phyloP scores from a whole-genome alignment of 2,329 filamentous ascomycete species.

The Hypocrella siamensis region DNA sequence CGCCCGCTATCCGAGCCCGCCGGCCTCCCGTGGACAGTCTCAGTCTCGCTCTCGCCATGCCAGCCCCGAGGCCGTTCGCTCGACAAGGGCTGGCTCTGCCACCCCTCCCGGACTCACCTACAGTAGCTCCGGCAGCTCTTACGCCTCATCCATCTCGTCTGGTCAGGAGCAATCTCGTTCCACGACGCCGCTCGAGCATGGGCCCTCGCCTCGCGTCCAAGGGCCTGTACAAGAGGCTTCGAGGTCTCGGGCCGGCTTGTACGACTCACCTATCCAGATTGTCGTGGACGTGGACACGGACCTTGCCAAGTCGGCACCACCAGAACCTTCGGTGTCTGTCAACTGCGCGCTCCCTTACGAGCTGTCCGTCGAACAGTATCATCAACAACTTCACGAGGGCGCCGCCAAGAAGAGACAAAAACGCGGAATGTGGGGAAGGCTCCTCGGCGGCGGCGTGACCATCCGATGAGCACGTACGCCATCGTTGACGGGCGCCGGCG shows the following conservation, averaged over 20 bases:
- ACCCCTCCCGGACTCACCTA: conserved; percentile 33
- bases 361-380: conserved; percentile 35
- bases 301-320: conserved; percentile 18
- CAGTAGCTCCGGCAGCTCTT: conserved; percentile 33
- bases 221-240: conserved; percentile 10
- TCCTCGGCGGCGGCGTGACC: conserved; percentile 30
- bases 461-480: conserved; percentile 15
- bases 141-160: conserved; percentile 30
- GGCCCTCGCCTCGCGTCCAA: conserved; percentile 26
- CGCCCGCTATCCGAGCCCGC: conserved; percentile 28
- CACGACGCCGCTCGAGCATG: conserved; percentile 34
- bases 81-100: conserved; percentile 19
- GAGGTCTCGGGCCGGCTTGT: conserved; percentile 22
- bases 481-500: background rate
- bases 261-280: conserved; percentile 33
- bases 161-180: conserved; percentile 31
- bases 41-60: conserved; percentile 24
- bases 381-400: conserved; percentile 30
- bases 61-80: conserved; percentile 23
- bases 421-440: conserved; percentile 36
- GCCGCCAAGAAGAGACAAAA: conserved; percentile 31
- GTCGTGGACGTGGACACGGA: conserved; percentile 24
- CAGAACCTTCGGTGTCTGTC: conserved; percentile 7
- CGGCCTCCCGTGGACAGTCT: conserved; percentile 27
- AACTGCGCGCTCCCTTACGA: conserved; percentile 35